Conservation (phyloP, 129 eudicot species). For the sunflower (Helianthus annuus) region DNA sequence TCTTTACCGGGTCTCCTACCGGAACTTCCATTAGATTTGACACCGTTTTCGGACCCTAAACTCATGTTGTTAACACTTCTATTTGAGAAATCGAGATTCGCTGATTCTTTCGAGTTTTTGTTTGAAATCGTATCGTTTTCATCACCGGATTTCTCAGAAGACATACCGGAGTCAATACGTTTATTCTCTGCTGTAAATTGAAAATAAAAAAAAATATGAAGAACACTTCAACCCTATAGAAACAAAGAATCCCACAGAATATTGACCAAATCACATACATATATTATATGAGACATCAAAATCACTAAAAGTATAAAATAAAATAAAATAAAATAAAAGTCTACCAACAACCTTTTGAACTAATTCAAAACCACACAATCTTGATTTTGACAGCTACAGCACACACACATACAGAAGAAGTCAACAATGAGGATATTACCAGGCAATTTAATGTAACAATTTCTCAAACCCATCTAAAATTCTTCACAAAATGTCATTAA, state of each 20-base stretch:
- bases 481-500: slow-evolving; percentile 21
- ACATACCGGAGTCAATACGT: slow-evolving; percentile 46
- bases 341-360: slow-evolving; percentile 2
- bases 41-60: slow-evolving; percentile 54
- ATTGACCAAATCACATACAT: slow-evolving; percentile 23
- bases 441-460: slow-evolving; percentile 19
- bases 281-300: background rate
- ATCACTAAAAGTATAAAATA: background rate
- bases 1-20: slow-evolving; percentile 36
- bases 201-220: slow-evolving; percentile 10
- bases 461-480: slow-evolving; percentile 24
- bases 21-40: slow-evolving; percentile 50
- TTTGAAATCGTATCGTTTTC: slow-evolving; percentile 49
- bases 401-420: slow-evolving; percentile 16
- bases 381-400: slow-evolving; percentile 32
- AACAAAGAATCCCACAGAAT: slow-evolving; percentile 26
- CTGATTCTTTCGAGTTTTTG: slow-evolving; percentile 43
- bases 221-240: slow-evolving; percentile 13
- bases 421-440: slow-evolving; percentile 31
- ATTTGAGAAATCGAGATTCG: too few species aligned
- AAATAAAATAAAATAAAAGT: background rate
- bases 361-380: slow-evolving; percentile 26
- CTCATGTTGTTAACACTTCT: slow-evolving; percentile 30
- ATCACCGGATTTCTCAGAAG: slow-evolving; percentile 59
- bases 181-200: slow-evolving; percentile 58